Base-by-base conservation (phyloP, 345 rosid species). In the Eucalyptus pauciflora region DNA sequence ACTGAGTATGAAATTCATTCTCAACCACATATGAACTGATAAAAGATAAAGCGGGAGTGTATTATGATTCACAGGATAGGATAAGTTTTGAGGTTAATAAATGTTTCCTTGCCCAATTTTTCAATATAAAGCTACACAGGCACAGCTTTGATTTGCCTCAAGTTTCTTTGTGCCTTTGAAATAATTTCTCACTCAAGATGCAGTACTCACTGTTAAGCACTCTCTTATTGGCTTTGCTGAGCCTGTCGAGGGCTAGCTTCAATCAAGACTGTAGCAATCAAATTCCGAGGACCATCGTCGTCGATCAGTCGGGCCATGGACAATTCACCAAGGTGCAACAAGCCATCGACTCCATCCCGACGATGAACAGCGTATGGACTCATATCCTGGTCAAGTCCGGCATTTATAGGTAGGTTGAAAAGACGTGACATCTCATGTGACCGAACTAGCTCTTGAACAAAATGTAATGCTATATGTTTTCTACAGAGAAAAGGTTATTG, bases 261-360 rank as follows among this genome's bases (percentile, higher is more conserved):
- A 37, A 22, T 12, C 14, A 5, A 76, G 27, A 3, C 46, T 76
- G 83, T 10, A 69, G 24, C 22, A 37, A 31, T 10, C 83, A 2
- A 12, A 41, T 20, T 11, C 14, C 46, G 8, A 10, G 27, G 27
- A 89, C 80, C 24, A 54, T 92, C 16, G 89, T 49, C 18, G 94
- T 92, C 8, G 91, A 92, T 86, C 50, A 88, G 71, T 50, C 87
- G 8, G 94, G 92, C 69, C 13, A 50, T 7, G 91, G 91, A 88
- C 37, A 88, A 48, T 94, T 93, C 88, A 89, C 27, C 45, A 88
- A 69, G 50, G 88, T 94, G 25, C 95, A 95, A 87, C 31, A 81
- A 24, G 96, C 95, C 86, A 91, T 94, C n/a, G 87, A 94, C 64
- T 94, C 94, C 25, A 50, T 95, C 62, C 92, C 94, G 3, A 13